Evolutionary conservation across 2,329 filamentous ascomycete species (phyloP).

Genomic region (Alternaria hordeiaustralica): DNA sequence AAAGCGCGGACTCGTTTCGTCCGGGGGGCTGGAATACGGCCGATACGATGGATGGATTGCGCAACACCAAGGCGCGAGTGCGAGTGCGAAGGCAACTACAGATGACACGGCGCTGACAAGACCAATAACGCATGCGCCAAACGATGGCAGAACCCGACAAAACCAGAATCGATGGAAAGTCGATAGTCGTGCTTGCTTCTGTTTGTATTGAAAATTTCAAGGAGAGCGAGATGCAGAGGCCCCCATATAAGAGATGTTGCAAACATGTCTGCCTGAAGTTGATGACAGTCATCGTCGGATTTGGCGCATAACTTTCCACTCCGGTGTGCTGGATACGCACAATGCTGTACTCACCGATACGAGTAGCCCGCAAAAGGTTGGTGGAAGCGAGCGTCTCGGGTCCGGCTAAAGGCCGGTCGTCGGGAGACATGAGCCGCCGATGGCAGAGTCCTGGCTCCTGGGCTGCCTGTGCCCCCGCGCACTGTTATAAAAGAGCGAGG

Average conservation of each 20-base stretch:
- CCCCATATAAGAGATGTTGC: not conserved
- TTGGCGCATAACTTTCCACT: not conserved
- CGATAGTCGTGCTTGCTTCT: not conserved
- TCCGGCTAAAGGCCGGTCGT: not conserved
- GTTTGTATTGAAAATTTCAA: not conserved
- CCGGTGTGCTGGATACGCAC: not conserved
- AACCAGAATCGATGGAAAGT: not conserved
- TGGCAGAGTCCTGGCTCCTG: not conserved
- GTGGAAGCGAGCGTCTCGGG: not conserved
- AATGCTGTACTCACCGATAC: not conserved
- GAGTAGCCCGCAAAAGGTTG: not conserved
- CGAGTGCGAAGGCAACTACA: not conserved
- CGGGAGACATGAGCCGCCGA: not conserved
- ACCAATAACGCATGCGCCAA: not conserved
- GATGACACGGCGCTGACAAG: not conserved
- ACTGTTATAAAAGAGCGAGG: not conserved
- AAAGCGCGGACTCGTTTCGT: conserved; percentile 1
- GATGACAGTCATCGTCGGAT: not conserved
- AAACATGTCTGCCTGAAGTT: not conserved
- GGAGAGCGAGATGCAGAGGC: not conserved
- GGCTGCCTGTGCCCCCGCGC: not conserved
- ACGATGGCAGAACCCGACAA: not conserved
- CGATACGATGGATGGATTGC: conserved; percentile 4
- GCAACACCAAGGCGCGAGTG: not conserved
- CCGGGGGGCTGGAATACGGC: conserved; percentile 2